phyloP scores from a whole-genome alignment of 495 filamentous ascomycete species.

The Rostrohypoxylon terebratum region DNA sequence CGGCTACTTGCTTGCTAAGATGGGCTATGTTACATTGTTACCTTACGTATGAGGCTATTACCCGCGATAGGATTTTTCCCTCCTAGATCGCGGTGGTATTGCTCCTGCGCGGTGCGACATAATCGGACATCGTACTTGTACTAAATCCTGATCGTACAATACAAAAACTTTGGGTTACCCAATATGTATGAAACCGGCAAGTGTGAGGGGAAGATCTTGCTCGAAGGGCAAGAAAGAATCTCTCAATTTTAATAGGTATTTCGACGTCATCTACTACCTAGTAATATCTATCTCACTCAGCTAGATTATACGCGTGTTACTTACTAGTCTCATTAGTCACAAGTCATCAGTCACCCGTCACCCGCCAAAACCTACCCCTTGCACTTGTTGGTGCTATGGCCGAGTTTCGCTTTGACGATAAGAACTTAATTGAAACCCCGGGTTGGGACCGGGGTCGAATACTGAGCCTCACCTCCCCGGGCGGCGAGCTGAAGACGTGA shows the following conservation, averaged over 20 bases:
- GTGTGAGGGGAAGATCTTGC: neutral
- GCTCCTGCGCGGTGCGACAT: slow-evolving; percentile 22
- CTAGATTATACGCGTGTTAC: neutral
- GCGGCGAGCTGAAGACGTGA: slow-evolving; percentile 4
- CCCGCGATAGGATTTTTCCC: slow-evolving; percentile 17
- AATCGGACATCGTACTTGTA: slow-evolving; percentile 11
- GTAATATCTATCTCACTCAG: neutral
- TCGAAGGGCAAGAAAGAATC: neutral
- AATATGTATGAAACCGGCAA: slow-evolving; percentile 39
- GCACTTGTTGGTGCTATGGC: neutral
- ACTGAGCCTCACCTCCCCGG: slow-evolving; percentile 16
- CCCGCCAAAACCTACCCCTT: neutral
- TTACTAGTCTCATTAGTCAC: neutral
- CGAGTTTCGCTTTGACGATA: slow-evolving; percentile 27
- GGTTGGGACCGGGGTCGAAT: slow-evolving; percentile 26
- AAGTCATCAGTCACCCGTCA: neutral
- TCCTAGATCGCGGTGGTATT: slow-evolving; percentile 35
- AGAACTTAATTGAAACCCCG: slow-evolving; percentile 24
- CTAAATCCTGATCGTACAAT: slow-evolving; percentile 8
- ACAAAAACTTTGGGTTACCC: slow-evolving; percentile 3
- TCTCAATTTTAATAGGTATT: neutral
- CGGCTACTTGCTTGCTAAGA: neutral
- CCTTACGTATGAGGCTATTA: slow-evolving; percentile 11
- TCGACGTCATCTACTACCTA: neutral
- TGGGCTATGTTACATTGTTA: neutral